phyloP scores from a whole-genome alignment of 768 basidiomycete genomes.

The Tulasnella calospora region DNA sequence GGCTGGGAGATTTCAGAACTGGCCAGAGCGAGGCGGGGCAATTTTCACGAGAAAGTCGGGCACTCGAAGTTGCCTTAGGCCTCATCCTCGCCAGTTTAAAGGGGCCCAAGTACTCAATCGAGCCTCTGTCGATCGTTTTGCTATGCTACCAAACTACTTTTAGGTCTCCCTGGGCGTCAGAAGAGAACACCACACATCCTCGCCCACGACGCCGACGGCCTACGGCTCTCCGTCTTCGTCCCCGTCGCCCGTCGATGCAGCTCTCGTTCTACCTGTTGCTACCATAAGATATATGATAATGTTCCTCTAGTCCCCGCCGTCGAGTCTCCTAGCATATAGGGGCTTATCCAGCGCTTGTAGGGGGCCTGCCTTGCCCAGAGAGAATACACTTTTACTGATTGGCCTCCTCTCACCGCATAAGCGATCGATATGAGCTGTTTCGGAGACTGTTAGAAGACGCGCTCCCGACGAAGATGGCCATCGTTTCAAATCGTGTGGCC shows the following conservation, averaged over 20 bases:
- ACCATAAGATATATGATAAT: not conserved
- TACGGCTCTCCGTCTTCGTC: not conserved
- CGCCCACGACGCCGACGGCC: not conserved
- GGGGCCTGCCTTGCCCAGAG: not conserved
- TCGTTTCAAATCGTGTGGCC: not conserved
- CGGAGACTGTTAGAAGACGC: not conserved
- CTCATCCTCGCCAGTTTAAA: not conserved
- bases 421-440: not conserved
- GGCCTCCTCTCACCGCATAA: not conserved
- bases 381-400: not conserved
- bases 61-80: not conserved
- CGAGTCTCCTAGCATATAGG: constrained; percentile 1
- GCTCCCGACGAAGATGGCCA: not conserved
- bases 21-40: not conserved
- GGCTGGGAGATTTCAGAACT: not conserved
- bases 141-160: not conserved
- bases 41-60: constrained; percentile 8
- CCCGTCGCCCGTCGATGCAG: not conserved
- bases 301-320: not conserved
- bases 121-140: not conserved
- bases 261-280: not conserved
- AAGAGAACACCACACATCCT: not conserved
- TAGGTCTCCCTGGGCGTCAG: not conserved
- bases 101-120: constrained; percentile 5
- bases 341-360: not conserved